Conservation (phyloP, 768 basidiomycete genomes). For the Suillus tomentosus region DNA sequence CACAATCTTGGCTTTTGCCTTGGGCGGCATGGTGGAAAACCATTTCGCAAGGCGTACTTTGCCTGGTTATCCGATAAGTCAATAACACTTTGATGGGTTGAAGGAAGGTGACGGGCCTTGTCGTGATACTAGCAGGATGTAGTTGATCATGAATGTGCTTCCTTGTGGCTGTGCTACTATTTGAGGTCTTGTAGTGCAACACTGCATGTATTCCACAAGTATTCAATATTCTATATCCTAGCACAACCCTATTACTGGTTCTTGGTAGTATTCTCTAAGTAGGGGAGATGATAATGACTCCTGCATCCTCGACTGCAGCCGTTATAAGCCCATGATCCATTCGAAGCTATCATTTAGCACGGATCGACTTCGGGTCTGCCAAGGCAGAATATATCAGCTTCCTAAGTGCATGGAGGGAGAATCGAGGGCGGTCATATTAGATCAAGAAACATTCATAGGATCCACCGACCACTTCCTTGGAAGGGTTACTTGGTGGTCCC, state of each 20-base stretch:
- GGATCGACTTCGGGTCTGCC: not conserved
- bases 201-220: not conserved
- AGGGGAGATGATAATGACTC: not conserved
- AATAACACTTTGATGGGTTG: conserved; percentile 14
- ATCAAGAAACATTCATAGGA: conserved; percentile 78
- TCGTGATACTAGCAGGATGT: conserved; percentile 90
- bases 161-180: conserved; percentile 29
- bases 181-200: not conserved
- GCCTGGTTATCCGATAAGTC: conserved; percentile 46
- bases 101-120: conserved; percentile 60
- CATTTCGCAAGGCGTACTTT: conserved; percentile 96
- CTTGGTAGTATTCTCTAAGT: not conserved
- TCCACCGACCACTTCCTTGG: conserved; percentile 40
- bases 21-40: conserved; percentile 84
- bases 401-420: not conserved
- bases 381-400: conserved; percentile 15
- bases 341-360: not conserved
- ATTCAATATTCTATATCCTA: not conserved
- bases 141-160: conserved; percentile 69
- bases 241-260: not conserved
- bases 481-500: conserved; percentile 51
- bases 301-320: not conserved
- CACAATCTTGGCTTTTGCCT: conserved; percentile 86
- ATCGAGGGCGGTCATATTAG: conserved; percentile 73
- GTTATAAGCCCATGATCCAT: not conserved